Evolutionary conservation across 2,329 filamentous ascomycete species (phyloP), one percentile per base, ranked within the genome.

Genomic region (Gaeumannomyces sp.): DNA sequence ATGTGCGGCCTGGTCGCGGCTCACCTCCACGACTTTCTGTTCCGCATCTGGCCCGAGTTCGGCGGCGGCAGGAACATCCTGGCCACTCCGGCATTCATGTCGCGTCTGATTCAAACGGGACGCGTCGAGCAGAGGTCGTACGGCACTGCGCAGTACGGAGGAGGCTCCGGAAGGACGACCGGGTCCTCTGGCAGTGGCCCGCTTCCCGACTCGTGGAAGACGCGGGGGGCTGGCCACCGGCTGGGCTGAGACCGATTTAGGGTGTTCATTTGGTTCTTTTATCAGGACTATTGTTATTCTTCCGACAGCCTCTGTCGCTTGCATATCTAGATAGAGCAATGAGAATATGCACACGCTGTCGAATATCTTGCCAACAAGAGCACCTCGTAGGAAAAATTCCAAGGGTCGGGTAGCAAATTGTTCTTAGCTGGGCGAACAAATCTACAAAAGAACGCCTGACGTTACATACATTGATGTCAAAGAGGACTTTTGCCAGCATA

Each of bases 21-120:
- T 5, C 95, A 99, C 75, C 72, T 95, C 27, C 96, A 92, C 76
- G 91, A 98, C 74, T 99, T 98, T 73, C 76, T 97, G 62, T 92
- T 91, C 2, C 85, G 91, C 61, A 83, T 97, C 58, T 98, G 93
- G 82, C 95, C 95, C 6, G 87, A 91, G 64, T 95, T 95, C 73
- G 94, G 93, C 38, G 91, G 91, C 65, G 95, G 95, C 0, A 82
- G 80, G 63, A 96, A 93, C 72, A 82, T 89, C 61, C 81, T 97
- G 50, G 80, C 83, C 19, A 95, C 93, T 0, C 95, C 95, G 2
- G 74, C 76, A 7, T 87, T 93, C 69, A 77, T 98, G 65, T 87
- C 85, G 66, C 83, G 83, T 64, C 83, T 90, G 69, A 89, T 94
- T 66, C 79, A 81, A 66, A 82, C 77, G 31, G 79, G 78, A 28